Conservation (phyloP, 2,329 filamentous ascomycete genomes). For the Ceratocystis variospora region DNA sequence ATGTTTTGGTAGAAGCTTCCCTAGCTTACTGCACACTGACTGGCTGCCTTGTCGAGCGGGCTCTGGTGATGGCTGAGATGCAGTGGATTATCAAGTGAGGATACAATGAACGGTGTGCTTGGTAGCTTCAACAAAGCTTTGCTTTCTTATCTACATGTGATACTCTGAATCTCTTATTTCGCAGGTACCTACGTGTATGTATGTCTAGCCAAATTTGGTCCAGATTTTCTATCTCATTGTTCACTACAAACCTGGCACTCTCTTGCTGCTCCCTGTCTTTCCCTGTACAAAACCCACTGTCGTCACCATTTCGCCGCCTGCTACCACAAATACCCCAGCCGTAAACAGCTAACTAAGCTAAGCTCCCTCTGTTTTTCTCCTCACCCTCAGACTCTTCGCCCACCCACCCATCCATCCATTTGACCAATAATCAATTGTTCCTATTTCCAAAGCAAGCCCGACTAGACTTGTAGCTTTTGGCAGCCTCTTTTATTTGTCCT, state of each 20-base stretch:
- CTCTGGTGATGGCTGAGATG: conserved; percentile 1
- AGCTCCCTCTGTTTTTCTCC: background rate
- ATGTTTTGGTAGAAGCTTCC: too few species aligned
- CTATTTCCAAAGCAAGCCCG: too few species aligned
- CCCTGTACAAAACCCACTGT: background rate
- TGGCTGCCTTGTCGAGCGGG: background rate
- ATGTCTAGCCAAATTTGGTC: too few species aligned
- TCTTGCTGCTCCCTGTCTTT: conserved; percentile 1
- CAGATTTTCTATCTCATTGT: background rate
- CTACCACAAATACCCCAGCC: background rate
- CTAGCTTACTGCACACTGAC: background rate
- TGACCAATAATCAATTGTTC: background rate
- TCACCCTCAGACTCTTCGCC: background rate
- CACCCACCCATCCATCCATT: background rate
- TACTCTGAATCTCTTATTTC: background rate
- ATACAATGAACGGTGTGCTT: background rate
- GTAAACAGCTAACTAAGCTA: background rate
- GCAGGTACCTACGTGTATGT: too few species aligned
- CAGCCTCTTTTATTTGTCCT: too few species aligned
- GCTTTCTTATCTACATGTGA: background rate
- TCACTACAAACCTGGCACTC: background rate
- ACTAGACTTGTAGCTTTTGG: too few species aligned
- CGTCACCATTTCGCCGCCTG: conserved; percentile 18
- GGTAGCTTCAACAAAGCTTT: background rate
- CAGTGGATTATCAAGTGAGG: background rate